Evolutionary conservation across 495 filamentous ascomycete genomes (phyloP), one percentile per base, ranked within the genome.

Genomic region (Aspergillus leporis): DNA sequence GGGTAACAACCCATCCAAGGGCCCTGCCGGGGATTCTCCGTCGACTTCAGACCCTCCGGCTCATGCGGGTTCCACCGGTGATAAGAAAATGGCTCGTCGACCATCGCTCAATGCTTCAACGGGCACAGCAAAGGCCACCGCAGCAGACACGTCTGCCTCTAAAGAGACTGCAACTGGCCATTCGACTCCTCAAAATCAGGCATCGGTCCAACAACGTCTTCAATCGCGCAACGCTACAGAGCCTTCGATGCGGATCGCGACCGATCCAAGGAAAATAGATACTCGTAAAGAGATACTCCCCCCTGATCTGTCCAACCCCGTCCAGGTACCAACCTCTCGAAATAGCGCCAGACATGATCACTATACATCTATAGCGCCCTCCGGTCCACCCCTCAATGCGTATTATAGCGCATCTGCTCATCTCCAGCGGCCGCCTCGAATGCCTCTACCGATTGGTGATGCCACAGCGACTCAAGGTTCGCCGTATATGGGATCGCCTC

Each of bases 361-460:
- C 30, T 65, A 65, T 55, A 47, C 61, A 12, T 36, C 63, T 56
- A 66, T 74, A 62, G 68, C 69, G 54, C 71, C 78, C 22, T 78
- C 80, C n/a, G 76, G 66, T 38, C 78, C 78, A 43, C 75, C 79
- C 47, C 65, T 66, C 57, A 78, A 78, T 64, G 74, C 75, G 25
- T 79, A 82, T 60, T 83, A 82, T 63, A 76, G 70, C 47, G 75
- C 80, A 30, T 76, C 74, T 22, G 71, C 76, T 19, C 80, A 87
- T 62, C 80, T 89, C 61, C 85, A 83, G 56, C 85, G 90, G 19
- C 92, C 93, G 43, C 93, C 93, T 40, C 88, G 93, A 46, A 78
- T 97, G 63, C 93, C 93, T 46, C 82, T 97, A 55, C 92, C 93
- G 28, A 96, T 97, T 63, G 92, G 91, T 65, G 88, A 96, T 78